Conservation (phyloP, 2,329 filamentous ascomycete genomes). For the Fulvia fulva region DNA sequence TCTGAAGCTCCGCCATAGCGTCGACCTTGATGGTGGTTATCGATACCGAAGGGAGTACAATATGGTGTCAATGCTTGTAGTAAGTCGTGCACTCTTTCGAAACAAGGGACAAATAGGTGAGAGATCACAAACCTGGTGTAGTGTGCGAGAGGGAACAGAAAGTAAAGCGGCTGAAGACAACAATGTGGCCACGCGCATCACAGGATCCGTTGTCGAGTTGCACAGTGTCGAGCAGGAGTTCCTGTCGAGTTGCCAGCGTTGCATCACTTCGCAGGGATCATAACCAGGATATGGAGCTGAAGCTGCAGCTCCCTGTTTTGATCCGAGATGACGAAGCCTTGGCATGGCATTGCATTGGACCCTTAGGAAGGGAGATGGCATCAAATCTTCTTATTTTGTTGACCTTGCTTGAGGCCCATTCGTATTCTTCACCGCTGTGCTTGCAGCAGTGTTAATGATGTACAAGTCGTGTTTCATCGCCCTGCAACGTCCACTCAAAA, state of each 20-base stretch:
- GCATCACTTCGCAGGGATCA: slow-evolving; percentile 17
- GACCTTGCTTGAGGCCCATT: background rate
- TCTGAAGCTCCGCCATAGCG: slow-evolving; percentile 33
- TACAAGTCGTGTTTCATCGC: slow-evolving; percentile 1
- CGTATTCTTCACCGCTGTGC: slow-evolving; percentile 1
- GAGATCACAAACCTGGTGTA: background rate
- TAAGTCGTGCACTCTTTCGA: background rate
- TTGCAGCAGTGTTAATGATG: slow-evolving; percentile 1
- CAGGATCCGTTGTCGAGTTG: slow-evolving; percentile 9
- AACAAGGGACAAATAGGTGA: background rate
- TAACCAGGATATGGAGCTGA: slow-evolving; percentile 15
- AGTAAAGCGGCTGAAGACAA: slow-evolving; percentile 3
- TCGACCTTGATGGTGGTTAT: slow-evolving; percentile 1
- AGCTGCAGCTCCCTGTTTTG: slow-evolving; percentile 5
- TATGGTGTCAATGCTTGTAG: background rate
- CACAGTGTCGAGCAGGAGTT: background rate
- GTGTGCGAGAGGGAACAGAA: background rate
- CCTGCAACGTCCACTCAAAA: slow-evolving; percentile 5
- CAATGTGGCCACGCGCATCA: slow-evolving; percentile 1
- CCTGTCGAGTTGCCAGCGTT: slow-evolving; percentile 1
- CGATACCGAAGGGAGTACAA: background rate
- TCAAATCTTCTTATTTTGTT: background rate
- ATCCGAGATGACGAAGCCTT: slow-evolving; percentile 7
- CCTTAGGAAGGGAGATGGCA: background rate
- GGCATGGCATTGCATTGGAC: slow-evolving; percentile 1